phyloP scores from a whole-genome alignment of 2,329 filamentous ascomycete species.

The Pseudogymnoascus sp. region DNA sequence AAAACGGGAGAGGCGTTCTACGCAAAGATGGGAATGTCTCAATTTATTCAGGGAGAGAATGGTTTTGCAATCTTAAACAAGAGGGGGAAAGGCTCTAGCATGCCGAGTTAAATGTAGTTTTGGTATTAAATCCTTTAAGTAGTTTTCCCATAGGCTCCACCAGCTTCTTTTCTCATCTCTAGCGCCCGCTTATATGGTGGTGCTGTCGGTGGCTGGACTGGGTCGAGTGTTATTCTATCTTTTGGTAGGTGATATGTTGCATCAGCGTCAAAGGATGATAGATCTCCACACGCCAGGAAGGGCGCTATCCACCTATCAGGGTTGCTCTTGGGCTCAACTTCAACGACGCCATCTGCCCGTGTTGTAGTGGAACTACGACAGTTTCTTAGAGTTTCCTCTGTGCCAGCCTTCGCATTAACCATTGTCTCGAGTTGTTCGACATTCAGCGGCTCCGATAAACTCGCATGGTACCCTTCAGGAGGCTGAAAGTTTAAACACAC shows the following conservation, averaged over 20 bases:
- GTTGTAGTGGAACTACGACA: background rate
- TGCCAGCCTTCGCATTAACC: slow-evolving; percentile 36
- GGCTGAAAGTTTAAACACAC: slow-evolving; percentile 86
- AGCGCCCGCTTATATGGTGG: slow-evolving; percentile 89
- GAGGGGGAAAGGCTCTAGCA: slow-evolving; percentile 3
- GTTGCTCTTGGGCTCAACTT: slow-evolving; percentile 31
- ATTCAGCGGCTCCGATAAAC: slow-evolving; percentile 65
- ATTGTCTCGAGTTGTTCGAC: slow-evolving; percentile 47
- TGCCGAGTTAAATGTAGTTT: slow-evolving; percentile 2
- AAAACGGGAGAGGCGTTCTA: slow-evolving; percentile 21
- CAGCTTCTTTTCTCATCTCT: slow-evolving; percentile 68
- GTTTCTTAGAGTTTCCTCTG: slow-evolving; percentile 34
- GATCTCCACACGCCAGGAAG: slow-evolving; percentile 93
- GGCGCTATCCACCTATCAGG: slow-evolving; percentile 78
- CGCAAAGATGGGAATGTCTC: slow-evolving; percentile 21
- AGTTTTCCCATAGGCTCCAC: slow-evolving; percentile 47
- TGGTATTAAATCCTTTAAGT: slow-evolving; percentile 6
- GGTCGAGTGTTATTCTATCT: slow-evolving; percentile 77
- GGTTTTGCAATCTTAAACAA: slow-evolving; percentile 14
- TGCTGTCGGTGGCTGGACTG: slow-evolving; percentile 89
- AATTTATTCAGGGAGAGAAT: slow-evolving; percentile 17
- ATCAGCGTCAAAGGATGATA: slow-evolving; percentile 91
- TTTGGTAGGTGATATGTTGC: slow-evolving; percentile 86
- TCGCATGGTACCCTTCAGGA: slow-evolving; percentile 65
- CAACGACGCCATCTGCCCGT: slow-evolving; percentile 21